Conservation (phyloP, 805 yeast species). For the Cyberlindnera maclurae region DNA sequence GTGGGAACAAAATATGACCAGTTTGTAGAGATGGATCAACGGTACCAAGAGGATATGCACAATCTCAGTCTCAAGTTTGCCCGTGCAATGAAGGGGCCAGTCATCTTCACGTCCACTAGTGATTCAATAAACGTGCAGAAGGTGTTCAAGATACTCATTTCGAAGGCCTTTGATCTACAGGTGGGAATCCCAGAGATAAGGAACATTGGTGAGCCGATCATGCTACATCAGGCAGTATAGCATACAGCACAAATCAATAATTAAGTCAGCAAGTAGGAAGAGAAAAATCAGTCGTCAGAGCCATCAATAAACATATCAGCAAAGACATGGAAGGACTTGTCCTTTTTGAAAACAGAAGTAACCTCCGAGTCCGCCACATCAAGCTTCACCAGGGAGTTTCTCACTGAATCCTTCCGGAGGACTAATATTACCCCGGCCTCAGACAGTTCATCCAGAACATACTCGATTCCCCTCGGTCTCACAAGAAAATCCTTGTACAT, state of each 20-base stretch:
- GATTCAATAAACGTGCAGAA: conserved; percentile 91
- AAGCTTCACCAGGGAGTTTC: conserved; percentile 57
- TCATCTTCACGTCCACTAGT: conserved; percentile 85
- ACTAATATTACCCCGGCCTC: conserved; percentile 73
- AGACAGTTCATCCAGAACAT: conserved; percentile 57
- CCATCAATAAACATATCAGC: conserved; percentile 5
- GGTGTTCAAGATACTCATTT: conserved; percentile 82
- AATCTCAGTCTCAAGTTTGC: conserved; percentile 80
- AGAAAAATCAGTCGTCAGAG: neutral
- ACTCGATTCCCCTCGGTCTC: conserved; percentile 53
- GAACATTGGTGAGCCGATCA: conserved; percentile 85
- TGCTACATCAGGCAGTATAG: conserved; percentile 25
- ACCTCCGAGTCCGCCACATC: conserved; percentile 69
- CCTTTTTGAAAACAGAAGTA: conserved; percentile 50
- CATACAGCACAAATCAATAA: neutral
- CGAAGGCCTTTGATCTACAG: conserved; percentile 84
- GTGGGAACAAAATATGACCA: conserved; percentile 92
- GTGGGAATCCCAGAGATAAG: conserved; percentile 71
- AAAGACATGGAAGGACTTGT: conserved; percentile 31
- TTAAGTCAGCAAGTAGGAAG: neutral
- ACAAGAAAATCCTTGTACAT: conserved; percentile 31
- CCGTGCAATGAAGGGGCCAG: conserved; percentile 75
- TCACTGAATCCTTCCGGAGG: conserved; percentile 58
- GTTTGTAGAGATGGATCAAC: conserved; percentile 69
- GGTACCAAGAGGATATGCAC: conserved; percentile 80